Conservation (phyloP, 2,329 filamentous ascomycete genomes). For the Rhynchosporium graminicola region DNA sequence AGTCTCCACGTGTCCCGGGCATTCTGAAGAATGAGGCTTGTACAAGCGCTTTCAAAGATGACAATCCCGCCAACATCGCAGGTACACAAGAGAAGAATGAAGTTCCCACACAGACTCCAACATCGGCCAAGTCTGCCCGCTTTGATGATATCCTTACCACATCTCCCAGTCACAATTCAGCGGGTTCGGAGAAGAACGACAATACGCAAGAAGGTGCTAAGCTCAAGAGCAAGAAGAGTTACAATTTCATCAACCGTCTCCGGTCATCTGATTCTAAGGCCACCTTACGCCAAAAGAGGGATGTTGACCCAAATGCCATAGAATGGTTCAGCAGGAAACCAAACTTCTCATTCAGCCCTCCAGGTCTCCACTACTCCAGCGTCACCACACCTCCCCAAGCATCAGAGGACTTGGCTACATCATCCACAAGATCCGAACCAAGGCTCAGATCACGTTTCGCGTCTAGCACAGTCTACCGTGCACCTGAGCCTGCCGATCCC, state of each 20-base stretch:
- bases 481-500: neutral
- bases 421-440: neutral
- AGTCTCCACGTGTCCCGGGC: neutral
- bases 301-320: neutral
- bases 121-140: neutral
- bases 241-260: neutral
- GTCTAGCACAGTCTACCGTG: neutral
- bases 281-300: neutral
- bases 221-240: conserved; percentile 1
- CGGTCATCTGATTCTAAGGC: neutral
- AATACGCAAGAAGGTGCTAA: neutral
- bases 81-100: neutral
- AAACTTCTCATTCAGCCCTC: too few relatives aligned
- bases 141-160: neutral
- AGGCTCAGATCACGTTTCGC: conserved; percentile 1
- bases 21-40: conserved; percentile 10
- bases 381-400: too few relatives aligned
- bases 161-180: neutral
- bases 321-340: too few relatives aligned
- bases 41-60: neutral
- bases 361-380: too few relatives aligned
- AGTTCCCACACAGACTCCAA: neutral
- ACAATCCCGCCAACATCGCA: neutral
- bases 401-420: too few relatives aligned
- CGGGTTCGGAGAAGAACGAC: neutral